Conservation (phyloP, 78 protist species). For the Dictyostelium brefeldianum region DNA sequence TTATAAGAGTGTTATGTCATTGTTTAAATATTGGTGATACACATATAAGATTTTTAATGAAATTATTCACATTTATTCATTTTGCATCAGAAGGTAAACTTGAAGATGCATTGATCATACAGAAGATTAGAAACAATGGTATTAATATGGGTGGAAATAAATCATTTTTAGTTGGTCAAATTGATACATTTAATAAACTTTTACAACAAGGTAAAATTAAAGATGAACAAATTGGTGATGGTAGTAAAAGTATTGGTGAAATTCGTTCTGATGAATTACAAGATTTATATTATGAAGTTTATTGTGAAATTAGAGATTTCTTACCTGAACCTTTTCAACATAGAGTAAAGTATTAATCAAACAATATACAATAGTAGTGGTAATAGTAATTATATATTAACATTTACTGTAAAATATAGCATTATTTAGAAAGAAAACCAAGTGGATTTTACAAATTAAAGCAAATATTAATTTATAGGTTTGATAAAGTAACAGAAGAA, state of each 20-base stretch:
- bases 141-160: too few relatives aligned
- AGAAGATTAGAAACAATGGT: background rate
- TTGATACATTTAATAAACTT: background rate
- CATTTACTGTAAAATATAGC: background rate
- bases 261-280: background rate
- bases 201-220: background rate
- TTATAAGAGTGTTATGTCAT: background rate
- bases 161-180: too few relatives aligned
- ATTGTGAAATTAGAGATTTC: background rate
- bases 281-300: background rate
- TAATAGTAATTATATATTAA: too few relatives aligned
- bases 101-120: background rate
- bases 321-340: conserved; percentile 6
- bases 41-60: background rate
- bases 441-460: background rate
- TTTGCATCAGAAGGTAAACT: background rate
- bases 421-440: background rate
- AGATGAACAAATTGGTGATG: background rate
- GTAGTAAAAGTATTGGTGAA: background rate
- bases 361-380: too few relatives aligned
- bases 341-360: background rate
- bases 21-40: background rate
- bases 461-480: background rate
- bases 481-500: background rate
- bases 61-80: background rate